A percentile compares a stretch with the other conserved stretches of the same genome.
phyloP scores from a whole-genome alignment of 495 filamentous ascomycete genomes.

The Diplogelasinospora grovesii region DNA sequence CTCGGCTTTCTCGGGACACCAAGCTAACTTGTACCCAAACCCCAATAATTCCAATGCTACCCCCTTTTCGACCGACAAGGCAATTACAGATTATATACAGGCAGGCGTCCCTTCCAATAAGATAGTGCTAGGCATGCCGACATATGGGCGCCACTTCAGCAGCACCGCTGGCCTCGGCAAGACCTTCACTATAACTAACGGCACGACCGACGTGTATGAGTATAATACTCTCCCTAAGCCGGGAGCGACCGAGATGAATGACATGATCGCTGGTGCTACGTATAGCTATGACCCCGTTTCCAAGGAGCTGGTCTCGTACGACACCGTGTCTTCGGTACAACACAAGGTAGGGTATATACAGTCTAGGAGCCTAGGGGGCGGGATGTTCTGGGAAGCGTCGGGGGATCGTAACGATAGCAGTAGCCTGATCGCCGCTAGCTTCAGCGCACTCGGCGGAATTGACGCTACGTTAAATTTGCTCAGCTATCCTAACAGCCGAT shows the following conservation, averaged over 20 bases:
- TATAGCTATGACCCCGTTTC: constrained; percentile 60
- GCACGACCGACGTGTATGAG: constrained; percentile 80
- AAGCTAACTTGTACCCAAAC: constrained; percentile 66
- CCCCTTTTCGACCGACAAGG: constrained; percentile 60
- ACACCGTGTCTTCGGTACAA: constrained; percentile 54
- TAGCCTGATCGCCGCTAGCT: constrained; percentile 56
- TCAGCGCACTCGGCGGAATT: constrained; percentile 27
- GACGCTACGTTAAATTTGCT: constrained; percentile 31
- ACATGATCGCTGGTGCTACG: constrained; percentile 47
- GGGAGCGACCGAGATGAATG: constrained; percentile 41
- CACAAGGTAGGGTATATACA: constrained; percentile 62
- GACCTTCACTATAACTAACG: constrained; percentile 54
- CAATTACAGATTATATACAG: constrained; percentile 58
- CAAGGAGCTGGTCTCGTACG: constrained; percentile 65
- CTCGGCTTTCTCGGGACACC: constrained; percentile 59
- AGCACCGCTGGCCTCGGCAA: constrained; percentile 64
- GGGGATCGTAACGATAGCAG: constrained; percentile 56
- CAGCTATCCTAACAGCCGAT: constrained; percentile 35
- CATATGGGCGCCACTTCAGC: constrained; percentile 77
- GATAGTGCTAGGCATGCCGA: constrained; percentile 76
- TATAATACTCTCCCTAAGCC: constrained; percentile 58
- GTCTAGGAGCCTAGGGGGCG: constrained; percentile 59
- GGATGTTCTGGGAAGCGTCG: constrained; percentile 90
- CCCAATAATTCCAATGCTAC: constrained; percentile 45
- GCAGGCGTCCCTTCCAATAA: constrained; percentile 57